Base-by-base conservation (phyloP, 2,329 filamentous ascomycete genomes). In the Nigrospora osmanthi region DNA sequence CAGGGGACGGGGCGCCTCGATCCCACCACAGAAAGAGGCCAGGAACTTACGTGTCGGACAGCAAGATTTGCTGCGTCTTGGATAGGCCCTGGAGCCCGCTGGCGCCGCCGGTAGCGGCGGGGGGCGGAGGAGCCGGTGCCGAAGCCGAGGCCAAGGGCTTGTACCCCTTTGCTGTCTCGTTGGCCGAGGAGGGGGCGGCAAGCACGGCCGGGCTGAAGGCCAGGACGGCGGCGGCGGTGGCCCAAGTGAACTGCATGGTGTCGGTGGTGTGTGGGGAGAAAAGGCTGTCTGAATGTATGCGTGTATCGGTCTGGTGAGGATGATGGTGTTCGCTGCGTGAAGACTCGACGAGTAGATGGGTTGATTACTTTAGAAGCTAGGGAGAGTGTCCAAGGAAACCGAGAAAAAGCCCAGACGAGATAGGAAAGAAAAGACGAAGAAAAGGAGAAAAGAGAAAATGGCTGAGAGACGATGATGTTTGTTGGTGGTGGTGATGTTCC, bases 151-250 rank as follows among this genome's bases (percentile, higher is more conserved):
- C 54, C 45, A 58, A 56, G 33, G 23, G 23, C 23, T 28, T 28
- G 23, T 6, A 10, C 10, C 7, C 23, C 5, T 10, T 28, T 6
- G 15, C 36, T 45, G 47, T 38, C 43, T 50, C 14, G 49, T 43
- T 3, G 50, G 48, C 7, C 44, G 47, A 14, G 45, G 50, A 3
- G 42, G 45, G 58, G 46, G 44, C 49, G 14, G 45, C 46, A 31
- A 62, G 53, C 16, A 60, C 40, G 34, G 23, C 23, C 23, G 66
- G 60, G 48, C 63, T 59, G 43, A 64, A 62, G 47, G 67, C 66
- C 62, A 73, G 49, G 52, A 70, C 54, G 57, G 64, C 56, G 35
- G 65, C 54, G 47, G 62, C 52, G 52, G 62, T 51, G 43, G 60
- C 46, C 35, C 60, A 48, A 43, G 53, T 67, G 58, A 62, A 58